phyloP scores from a whole-genome alignment of 2,329 filamentous ascomycete genomes.

The Coniochaeta prunicola region DNA sequence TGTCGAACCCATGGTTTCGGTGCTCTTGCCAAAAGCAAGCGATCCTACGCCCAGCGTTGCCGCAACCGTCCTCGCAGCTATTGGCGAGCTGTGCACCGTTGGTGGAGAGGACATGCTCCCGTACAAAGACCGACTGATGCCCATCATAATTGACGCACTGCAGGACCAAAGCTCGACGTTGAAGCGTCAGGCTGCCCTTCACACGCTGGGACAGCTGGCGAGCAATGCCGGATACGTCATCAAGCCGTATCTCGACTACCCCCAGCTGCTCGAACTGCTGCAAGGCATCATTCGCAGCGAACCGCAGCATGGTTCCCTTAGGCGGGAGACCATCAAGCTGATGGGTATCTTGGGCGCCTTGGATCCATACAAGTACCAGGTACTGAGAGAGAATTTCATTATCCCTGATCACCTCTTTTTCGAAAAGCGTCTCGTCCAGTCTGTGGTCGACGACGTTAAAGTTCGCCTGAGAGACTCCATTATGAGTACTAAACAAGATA shows the following conservation, averaged over 20 bases:
- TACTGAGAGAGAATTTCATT: slow-evolving; percentile 21
- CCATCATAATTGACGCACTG: slow-evolving; percentile 84
- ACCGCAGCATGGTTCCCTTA: slow-evolving; percentile 69
- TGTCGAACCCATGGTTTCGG: slow-evolving; percentile 91
- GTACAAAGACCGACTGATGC: slow-evolving; percentile 90
- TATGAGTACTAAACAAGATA: slow-evolving; percentile 8
- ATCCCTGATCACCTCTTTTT: slow-evolving; percentile 9
- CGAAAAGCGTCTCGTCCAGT: neutral
- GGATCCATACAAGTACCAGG: slow-evolving; percentile 91
- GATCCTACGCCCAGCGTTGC: slow-evolving; percentile 84
- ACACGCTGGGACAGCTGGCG: slow-evolving; percentile 83
- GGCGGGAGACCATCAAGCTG: slow-evolving; percentile 92
- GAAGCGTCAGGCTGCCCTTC: slow-evolving; percentile 86
- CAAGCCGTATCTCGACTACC: slow-evolving; percentile 89
- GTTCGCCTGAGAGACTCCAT: slow-evolving; percentile 4
- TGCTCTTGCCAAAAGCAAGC: slow-evolving; percentile 85
- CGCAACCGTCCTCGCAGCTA: slow-evolving; percentile 88
- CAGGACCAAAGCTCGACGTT: slow-evolving; percentile 87
- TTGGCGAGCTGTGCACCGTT: slow-evolving; percentile 89
- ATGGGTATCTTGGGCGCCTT: slow-evolving; percentile 93
- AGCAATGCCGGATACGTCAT: slow-evolving; percentile 98
- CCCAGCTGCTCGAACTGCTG: slow-evolving; percentile 83
- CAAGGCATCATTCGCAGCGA: slow-evolving; percentile 94
- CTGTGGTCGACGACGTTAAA: neutral
- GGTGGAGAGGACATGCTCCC: slow-evolving; percentile 89